These are phyloP conservation scores for Ambrosia trifida DNA, from an alignment of 129 eudicot genomes.

Conservation along the genomic window DNA sequence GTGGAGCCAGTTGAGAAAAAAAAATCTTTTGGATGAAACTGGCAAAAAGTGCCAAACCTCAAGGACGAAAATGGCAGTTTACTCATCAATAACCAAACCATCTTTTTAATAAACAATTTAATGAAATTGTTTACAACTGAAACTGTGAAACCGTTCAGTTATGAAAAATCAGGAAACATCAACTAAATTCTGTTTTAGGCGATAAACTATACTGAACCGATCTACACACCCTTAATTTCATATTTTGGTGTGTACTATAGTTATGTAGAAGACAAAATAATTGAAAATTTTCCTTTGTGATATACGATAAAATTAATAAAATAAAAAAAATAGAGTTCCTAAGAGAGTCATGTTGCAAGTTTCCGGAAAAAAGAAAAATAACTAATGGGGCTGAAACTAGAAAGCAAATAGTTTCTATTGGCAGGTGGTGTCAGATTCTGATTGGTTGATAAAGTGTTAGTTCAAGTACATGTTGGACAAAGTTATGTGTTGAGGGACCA, in stretches of 20 bases:
- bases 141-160: no score
- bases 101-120: no score
- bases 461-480: constrained; percentile 10
- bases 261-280: constrained; percentile 22
- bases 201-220: no score
- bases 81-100: no score
- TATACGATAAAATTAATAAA: not conserved
- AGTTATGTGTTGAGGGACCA: not conserved
- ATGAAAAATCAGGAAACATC: no score
- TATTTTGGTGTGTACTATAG: not conserved
- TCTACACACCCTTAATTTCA: not conserved
- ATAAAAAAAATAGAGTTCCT: not conserved
- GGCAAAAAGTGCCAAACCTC: no score
- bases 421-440: constrained; percentile 4
- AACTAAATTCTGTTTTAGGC: no score
- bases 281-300: constrained; percentile 18
- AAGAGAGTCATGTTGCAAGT: constrained; percentile 26
- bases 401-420: constrained; percentile 18
- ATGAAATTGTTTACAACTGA: no score
- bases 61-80: no score
- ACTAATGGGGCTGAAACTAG: not conserved
- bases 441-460: constrained; percentile 8
- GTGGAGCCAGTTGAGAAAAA: no score
- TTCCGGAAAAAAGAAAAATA: not conserved
- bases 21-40: no score